Evolutionary conservation across 306 rosid genomes (phyloP).

Genomic region (Ammopiptanthus mongolicus): DNA sequence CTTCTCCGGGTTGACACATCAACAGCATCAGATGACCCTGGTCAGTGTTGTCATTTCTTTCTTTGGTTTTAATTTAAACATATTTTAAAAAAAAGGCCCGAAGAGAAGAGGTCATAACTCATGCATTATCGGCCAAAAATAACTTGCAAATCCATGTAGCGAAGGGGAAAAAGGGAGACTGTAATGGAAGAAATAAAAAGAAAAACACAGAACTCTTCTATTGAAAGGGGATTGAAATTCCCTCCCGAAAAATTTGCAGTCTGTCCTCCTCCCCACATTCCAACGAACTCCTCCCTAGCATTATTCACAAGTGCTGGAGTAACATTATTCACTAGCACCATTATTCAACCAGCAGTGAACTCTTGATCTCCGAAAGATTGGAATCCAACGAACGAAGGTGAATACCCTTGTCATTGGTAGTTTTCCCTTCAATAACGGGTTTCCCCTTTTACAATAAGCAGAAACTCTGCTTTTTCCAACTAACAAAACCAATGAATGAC

Average conservation of each 20-base stretch:
- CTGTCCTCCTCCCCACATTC: neutral
- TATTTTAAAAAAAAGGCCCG: neutral
- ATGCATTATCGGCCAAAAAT: neutral
- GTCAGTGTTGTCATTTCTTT: slow-evolving; percentile 38
- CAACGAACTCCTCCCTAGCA: too few relatives aligned
- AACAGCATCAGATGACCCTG: slow-evolving; percentile 46
- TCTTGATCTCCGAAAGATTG: too few relatives aligned
- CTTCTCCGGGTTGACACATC: slow-evolving; percentile 56
- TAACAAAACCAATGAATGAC: too few relatives aligned
- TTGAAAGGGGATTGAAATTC: neutral
- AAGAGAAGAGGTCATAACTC: neutral
- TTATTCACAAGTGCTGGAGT: too few relatives aligned
- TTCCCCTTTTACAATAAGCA: too few relatives aligned
- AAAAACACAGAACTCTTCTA: neutral
- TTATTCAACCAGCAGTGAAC: too few relatives aligned
- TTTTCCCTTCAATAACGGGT: too few relatives aligned
- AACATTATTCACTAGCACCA: neutral
- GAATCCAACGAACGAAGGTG: too few relatives aligned
- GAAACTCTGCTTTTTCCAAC: too few relatives aligned
- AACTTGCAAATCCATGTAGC: neutral
- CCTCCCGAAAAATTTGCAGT: neutral
- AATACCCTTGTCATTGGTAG: too few relatives aligned
- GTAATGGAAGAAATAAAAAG: too few relatives aligned
- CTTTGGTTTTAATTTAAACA: neutral
- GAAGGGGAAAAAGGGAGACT: neutral